Base-by-base conservation (phyloP, 768 basidiomycete species). In the Boletus pseudopeckii region DNA sequence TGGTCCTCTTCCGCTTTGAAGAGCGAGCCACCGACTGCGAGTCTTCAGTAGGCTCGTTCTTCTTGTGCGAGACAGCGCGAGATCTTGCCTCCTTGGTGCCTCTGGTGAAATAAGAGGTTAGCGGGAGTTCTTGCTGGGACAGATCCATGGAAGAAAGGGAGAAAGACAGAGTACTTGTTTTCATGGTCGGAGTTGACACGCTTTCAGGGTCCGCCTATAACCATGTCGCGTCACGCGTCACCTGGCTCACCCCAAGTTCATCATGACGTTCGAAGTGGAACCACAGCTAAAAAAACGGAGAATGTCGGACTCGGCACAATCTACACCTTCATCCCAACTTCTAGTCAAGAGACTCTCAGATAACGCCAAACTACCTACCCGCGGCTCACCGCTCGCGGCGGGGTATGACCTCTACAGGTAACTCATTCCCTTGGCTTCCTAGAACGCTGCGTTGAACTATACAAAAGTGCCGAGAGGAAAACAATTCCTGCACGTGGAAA, bases 351-450 rank as follows among this genome's bases (percentile, higher is more conserved):
- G 84, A 33, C 84, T 89, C 36, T 92, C 90, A 3, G 81, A 84
- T 17, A 89, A 85, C 64, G 97, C 91, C 24, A 87, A 69, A 57
- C 67, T 92, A 20, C 97, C 97, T 3, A 93, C 90, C 10, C 82
- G 92, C 46, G 96, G 97, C 1, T 92, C 90, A 3, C 71, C 83
- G 2, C 75, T 93, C 45, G 82, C 96, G 2, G 97, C 97, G 1
- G 97, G 97, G 6, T 97, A 98, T 66, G 97, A 99, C 71, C 77
- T 99, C 36, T 95, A 93, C 74, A 88, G 89, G 94, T 91, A 67
- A 20, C 6, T 7, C 30, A 26, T 55, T 45, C 7, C 39, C 14
- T 37, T 44, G 8, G 6, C n/a, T 39, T 33, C 41, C 17, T 33
- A 15, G 45, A 49, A 28, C 26, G 17, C 7, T 10, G 14, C 13